These are phyloP conservation scores for Pythium pyrilobum DNA, from an alignment of 352 stramenopile species.

Conservation along the genomic window DNA sequence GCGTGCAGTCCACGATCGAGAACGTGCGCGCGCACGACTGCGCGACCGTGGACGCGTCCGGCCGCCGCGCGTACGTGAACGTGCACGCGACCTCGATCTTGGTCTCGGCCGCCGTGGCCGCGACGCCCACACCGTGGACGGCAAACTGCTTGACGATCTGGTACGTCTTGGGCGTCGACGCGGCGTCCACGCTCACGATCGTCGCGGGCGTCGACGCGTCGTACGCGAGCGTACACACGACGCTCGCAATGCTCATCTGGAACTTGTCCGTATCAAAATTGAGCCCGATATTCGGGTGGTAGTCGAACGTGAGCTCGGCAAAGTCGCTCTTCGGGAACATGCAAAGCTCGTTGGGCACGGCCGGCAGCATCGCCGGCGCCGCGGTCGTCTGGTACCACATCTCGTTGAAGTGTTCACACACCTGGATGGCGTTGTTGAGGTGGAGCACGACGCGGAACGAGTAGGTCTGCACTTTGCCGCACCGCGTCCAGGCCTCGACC, in stretches of 20 bases:
- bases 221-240: constrained; percentile 35
- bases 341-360: constrained; percentile 18
- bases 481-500: constrained; percentile 37
- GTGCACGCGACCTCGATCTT: constrained; percentile 39
- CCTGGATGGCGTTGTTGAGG: constrained; percentile 19
- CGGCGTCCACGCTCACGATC: not conserved
- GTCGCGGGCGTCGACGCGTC: constrained; percentile 1
- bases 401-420: constrained; percentile 28
- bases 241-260: constrained; percentile 7
- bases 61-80: constrained; percentile 46
- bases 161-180: constrained; percentile 24
- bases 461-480: constrained; percentile 22
- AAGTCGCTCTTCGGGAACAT: constrained; percentile 31
- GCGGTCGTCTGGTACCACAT: constrained; percentile 45
- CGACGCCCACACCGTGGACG: constrained; percentile 27
- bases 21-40: constrained; percentile 45
- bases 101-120: constrained; percentile 37
- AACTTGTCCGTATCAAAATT: not conserved
- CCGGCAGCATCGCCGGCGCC: not conserved
- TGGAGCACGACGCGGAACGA: constrained; percentile 29
- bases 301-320: constrained; percentile 43
- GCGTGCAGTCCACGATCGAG: constrained; percentile 51
- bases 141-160: constrained; percentile 55
- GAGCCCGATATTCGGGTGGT: constrained; percentile 20
- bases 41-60: constrained; percentile 5